Evolutionary conservation across 345 rosid species (phyloP).

Genomic region (Rhodamnia rubescens): DNA sequence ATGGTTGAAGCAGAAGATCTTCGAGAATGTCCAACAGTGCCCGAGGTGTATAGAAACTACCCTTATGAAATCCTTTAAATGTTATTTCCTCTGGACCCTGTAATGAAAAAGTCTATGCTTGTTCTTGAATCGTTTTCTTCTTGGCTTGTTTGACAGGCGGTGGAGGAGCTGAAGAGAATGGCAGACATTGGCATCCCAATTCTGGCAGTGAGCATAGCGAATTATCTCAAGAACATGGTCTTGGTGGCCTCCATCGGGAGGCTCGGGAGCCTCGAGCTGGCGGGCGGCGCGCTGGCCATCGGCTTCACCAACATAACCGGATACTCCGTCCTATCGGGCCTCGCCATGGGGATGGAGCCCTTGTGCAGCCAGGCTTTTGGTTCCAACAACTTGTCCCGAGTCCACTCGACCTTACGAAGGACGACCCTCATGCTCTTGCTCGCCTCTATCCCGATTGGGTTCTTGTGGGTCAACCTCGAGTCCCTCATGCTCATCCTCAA

Average conservation of each 20-base stretch:
- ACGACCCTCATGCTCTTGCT: constrained; percentile 54
- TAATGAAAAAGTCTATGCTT: not conserved
- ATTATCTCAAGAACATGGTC: constrained; percentile 70
- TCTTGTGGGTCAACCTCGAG: constrained; percentile 62
- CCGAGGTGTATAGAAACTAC: constrained; percentile 39
- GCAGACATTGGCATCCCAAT: constrained; percentile 63
- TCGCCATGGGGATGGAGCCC: constrained; percentile 92
- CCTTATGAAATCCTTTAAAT: not conserved
- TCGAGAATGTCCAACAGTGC: constrained; percentile 35
- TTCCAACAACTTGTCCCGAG: constrained; percentile 43
- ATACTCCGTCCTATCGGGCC: constrained; percentile 77
- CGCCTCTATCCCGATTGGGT: constrained; percentile 49
- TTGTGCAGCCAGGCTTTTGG: constrained; percentile 85
- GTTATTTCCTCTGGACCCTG: not conserved
- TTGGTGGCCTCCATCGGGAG: constrained; percentile 77
- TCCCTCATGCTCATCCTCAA: constrained; percentile 56
- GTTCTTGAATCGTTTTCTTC: not conserved
- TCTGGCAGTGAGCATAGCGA: constrained; percentile 57
- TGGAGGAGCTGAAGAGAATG: constrained; percentile 60
- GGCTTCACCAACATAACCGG: constrained; percentile 95
- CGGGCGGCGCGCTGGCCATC: constrained; percentile 82
- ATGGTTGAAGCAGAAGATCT: not conserved
- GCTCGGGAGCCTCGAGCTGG: constrained; percentile 82
- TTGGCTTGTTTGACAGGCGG: constrained; percentile 23
- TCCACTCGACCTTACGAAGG: constrained; percentile 39